Conservation (phyloP, 495 filamentous ascomycete genomes). For the Penicillium paradoxum region DNA sequence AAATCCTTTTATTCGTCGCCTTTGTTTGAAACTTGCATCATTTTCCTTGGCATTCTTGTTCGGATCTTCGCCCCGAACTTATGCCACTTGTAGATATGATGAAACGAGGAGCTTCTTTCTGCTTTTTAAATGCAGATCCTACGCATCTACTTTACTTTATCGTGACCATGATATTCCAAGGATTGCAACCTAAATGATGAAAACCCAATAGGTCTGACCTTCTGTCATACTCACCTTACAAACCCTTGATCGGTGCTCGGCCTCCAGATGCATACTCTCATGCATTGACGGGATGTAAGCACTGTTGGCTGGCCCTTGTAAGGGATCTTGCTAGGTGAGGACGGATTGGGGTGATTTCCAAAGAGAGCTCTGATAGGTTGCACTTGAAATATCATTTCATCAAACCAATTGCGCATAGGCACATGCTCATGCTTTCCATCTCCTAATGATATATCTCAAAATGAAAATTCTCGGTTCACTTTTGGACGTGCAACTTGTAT, state of each 20-base stretch:
- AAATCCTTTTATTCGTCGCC: not conserved
- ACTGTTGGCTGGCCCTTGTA: slow-evolving; percentile 7
- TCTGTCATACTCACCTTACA: not conserved
- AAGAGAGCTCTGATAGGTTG: slow-evolving; percentile 50
- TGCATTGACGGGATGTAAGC: slow-evolving; percentile 27
- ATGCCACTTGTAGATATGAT: not conserved
- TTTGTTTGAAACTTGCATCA: not conserved
- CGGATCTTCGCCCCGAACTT: not conserved
- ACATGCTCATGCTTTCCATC: not conserved
- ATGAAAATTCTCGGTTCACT: not conserved
- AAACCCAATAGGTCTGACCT: slow-evolving; percentile 27
- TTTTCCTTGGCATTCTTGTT: not conserved
- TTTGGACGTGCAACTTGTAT: not conserved
- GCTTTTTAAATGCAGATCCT: not conserved
- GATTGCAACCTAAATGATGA: slow-evolving; percentile 28
- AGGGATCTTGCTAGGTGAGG: slow-evolving; percentile 1
- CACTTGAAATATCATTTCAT: not conserved
- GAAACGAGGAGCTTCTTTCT: not conserved
- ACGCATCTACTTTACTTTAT: not conserved
- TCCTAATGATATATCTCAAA: not conserved
- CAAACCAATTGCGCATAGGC: not conserved
- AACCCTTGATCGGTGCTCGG: slow-evolving; percentile 1
- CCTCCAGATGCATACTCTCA: slow-evolving; percentile 32
- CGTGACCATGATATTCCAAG: too few relatives aligned
- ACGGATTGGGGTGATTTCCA: slow-evolving; percentile 33